These are phyloP conservation scores for Fusarium goolgardi DNA, from an alignment of 2,329 filamentous ascomycete genomes.

Conservation along the genomic window DNA sequence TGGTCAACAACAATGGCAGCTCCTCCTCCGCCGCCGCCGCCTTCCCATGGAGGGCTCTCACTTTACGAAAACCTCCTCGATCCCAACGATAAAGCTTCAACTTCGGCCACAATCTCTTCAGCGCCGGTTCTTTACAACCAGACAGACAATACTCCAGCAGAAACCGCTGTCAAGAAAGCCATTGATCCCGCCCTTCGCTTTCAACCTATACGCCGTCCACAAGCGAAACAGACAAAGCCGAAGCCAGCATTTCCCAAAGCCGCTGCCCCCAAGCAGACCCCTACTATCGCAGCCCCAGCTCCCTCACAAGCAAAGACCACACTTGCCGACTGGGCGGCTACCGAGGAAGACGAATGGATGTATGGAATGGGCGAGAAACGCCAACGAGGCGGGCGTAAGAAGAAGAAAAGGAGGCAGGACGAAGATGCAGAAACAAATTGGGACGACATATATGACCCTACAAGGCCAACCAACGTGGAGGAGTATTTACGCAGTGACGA, in stretches of 20 bases:
- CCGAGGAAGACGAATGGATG: slow-evolving; percentile 83
- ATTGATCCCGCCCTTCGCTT: slow-evolving; percentile 77
- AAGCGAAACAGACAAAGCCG: slow-evolving; percentile 66
- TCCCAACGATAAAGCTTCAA: slow-evolving; percentile 58
- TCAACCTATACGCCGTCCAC: slow-evolving; percentile 85
- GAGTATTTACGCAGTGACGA: slow-evolving; percentile 89
- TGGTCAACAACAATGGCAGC: slow-evolving; percentile 44
- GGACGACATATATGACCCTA: slow-evolving; percentile 91
- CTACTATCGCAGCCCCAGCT: slow-evolving; percentile 48
- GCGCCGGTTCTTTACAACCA: slow-evolving; percentile 79
- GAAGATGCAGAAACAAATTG: slow-evolving; percentile 75
- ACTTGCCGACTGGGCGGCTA: slow-evolving; percentile 83
- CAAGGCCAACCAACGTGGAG: slow-evolving; percentile 83
- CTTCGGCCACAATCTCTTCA: slow-evolving; percentile 76
- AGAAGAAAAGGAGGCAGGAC: slow-evolving; percentile 73
- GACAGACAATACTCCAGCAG: slow-evolving; percentile 57
- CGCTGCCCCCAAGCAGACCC: slow-evolving; percentile 50
- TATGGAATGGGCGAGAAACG: slow-evolving; percentile 73
- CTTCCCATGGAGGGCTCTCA: slow-evolving; percentile 68
- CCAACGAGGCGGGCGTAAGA: slow-evolving; percentile 81
- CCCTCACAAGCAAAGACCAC: slow-evolving; percentile 69
- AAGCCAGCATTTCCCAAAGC: slow-evolving; percentile 70
- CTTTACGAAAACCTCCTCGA: slow-evolving; percentile 89
- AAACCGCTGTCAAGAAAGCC: slow-evolving; percentile 69
- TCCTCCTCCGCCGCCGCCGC: slow-evolving; percentile 47